phyloP scores from a whole-genome alignment of 2,329 filamentous ascomycete genomes.

The Colletotrichum sp. region DNA sequence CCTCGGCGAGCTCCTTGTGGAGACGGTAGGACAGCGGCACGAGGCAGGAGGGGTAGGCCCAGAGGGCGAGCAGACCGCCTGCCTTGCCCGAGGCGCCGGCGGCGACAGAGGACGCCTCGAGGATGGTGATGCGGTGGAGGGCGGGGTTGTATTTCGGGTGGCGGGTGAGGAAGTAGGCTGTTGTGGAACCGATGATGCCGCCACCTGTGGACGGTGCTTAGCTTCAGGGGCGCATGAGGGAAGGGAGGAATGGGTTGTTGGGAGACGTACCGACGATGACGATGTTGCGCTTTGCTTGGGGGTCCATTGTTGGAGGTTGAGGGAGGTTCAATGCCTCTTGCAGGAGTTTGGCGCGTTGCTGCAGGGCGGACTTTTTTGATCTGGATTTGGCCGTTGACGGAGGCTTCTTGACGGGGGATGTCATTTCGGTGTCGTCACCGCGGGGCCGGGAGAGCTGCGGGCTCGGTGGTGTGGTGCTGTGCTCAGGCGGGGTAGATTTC shows the following conservation, averaged over 20 bases:
- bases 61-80: slow-evolving; percentile 85
- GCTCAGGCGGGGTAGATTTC: not conserved
- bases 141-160: slow-evolving; percentile 80
- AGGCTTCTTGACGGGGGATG: slow-evolving; percentile 6
- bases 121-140: slow-evolving; percentile 79
- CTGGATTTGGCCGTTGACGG: not conserved
- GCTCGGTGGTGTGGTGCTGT: not conserved
- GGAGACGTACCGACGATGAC: slow-evolving; percentile 52
- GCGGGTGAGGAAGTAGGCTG: slow-evolving; percentile 88
- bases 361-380: not conserved
- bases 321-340: not conserved
- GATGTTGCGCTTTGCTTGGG: slow-evolving; percentile 43
- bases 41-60: slow-evolving; percentile 86
- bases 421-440: slow-evolving; percentile 15
- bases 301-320: slow-evolving; percentile 12
- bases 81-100: slow-evolving; percentile 95
- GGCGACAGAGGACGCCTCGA: slow-evolving; percentile 86
- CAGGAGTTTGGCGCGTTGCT: not conserved
- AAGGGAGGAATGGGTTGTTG: not conserved
- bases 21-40: slow-evolving; percentile 86
- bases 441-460: not conserved
- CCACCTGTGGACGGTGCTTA: slow-evolving; percentile 63
- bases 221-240: not conserved
- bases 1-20: slow-evolving; percentile 82
- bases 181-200: slow-evolving; percentile 90